Conservation (phyloP, 306 rosid genomes). For the Coriaria nepalensis region DNA sequence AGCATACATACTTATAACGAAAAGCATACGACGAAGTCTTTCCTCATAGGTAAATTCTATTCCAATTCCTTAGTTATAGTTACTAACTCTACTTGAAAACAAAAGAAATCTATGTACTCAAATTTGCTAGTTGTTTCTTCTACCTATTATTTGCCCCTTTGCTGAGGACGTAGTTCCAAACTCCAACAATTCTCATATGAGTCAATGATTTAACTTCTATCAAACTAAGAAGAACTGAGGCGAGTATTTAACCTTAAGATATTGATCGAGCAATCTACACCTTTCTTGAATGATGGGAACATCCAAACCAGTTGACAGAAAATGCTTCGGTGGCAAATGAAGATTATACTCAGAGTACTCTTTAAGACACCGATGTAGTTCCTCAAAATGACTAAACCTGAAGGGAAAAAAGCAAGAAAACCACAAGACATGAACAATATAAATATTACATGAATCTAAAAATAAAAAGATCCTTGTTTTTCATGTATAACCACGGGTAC, state of each 20-base stretch:
- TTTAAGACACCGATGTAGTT: slow-evolving; percentile 86
- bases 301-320: slow-evolving; percentile 88
- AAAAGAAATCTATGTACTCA: no score
- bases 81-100: no score
- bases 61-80: no score
- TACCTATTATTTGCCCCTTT: no score
- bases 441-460: slow-evolving; percentile 3
- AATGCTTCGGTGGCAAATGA: slow-evolving; percentile 96
- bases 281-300: slow-evolving; percentile 76
- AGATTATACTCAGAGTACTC: slow-evolving; percentile 83
- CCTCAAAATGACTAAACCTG: slow-evolving; percentile 99
- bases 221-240: background rate
- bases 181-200: background rate
- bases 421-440: no score
- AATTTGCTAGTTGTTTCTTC: no score
- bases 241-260: slow-evolving; percentile 57
- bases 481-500: no score
- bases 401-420: no score
- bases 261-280: slow-evolving; percentile 66
- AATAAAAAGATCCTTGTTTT: slow-evolving; percentile 6
- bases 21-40: no score
- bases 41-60: no score
- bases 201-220: background rate
- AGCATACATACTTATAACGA: background rate
- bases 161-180: no score